A percentile compares a stretch with the other conserved stretches of the same genome.
Evolutionary conservation across 768 basidiomycete genomes (phyloP).

Genomic region (Xerocomellus intermedius): DNA sequence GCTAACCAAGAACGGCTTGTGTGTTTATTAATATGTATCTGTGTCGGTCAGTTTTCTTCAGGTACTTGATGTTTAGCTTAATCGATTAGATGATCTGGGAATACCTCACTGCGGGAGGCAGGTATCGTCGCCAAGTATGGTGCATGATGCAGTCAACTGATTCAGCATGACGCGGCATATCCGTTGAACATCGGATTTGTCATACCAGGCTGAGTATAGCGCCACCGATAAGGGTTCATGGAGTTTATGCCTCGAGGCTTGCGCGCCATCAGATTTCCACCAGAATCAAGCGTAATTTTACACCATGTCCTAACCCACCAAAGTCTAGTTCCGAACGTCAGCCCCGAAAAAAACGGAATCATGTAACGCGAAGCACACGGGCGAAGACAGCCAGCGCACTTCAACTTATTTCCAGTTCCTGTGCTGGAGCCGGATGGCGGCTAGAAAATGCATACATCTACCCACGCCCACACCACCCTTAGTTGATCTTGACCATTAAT

Average conservation of each 20-base stretch:
- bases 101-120: neutral
- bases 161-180: neutral
- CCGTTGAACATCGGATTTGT: neutral
- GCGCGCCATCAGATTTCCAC: neutral
- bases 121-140: neutral
- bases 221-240: neutral
- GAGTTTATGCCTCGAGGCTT: neutral
- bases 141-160: neutral
- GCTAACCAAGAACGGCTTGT: slow-evolving; percentile 3
- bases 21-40: slow-evolving; percentile 26
- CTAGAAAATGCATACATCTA: neutral
- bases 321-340: neutral
- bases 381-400: neutral
- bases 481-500: slow-evolving; percentile 29
- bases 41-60: neutral
- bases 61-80: neutral
- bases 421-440: neutral
- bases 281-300: neutral
- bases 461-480: neutral
- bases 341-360: neutral
- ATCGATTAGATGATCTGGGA: neutral
- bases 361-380: neutral
- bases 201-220: neutral
- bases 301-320: neutral
- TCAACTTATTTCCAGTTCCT: neutral